Percentiles rank a stretch among this genome's conserved stretches.
Evolutionary conservation across 2,329 filamentous ascomycete genomes (phyloP).

Genomic region (Thelonectria olida): DNA sequence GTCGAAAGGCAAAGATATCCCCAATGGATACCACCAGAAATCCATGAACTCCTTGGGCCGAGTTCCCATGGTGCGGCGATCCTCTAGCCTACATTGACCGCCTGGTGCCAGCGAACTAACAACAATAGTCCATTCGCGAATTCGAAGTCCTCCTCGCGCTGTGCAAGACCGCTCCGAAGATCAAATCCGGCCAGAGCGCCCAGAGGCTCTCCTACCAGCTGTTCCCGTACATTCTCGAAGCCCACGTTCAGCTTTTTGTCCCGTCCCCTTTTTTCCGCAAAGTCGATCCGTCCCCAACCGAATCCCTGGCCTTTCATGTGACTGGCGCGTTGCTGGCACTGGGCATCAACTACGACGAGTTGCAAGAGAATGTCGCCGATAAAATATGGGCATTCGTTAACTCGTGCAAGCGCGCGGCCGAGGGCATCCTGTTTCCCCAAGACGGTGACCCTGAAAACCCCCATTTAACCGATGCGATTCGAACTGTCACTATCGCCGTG

Average conservation of each 20-base stretch:
- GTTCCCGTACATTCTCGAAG: slow-evolving; percentile 85
- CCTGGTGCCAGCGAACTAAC: slow-evolving; percentile 27
- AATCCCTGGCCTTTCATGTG: slow-evolving; percentile 81
- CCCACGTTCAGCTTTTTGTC: slow-evolving; percentile 80
- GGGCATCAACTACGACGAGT: slow-evolving; percentile 74
- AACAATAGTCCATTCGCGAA: slow-evolving; percentile 79
- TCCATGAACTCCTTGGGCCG: slow-evolving; percentile 56
- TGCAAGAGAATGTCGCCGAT: slow-evolving; percentile 73
- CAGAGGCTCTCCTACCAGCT: slow-evolving; percentile 82
- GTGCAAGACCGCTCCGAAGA: slow-evolving; percentile 85
- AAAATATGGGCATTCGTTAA: slow-evolving; percentile 78
- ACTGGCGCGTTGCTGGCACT: slow-evolving; percentile 84
- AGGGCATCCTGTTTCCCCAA: slow-evolving; percentile 61
- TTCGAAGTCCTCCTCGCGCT: slow-evolving; percentile 91
- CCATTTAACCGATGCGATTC: slow-evolving; percentile 72
- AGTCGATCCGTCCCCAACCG: slow-evolving; percentile 88
- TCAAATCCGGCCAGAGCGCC: slow-evolving; percentile 77
- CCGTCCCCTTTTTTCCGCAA: slow-evolving; percentile 84
- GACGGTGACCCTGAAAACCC: slow-evolving; percentile 65
- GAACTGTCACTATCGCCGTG: slow-evolving; percentile 79
- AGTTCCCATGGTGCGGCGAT: slow-evolving; percentile 66
- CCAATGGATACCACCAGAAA: slow-evolving; percentile 59
- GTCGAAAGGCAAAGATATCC: slow-evolving; percentile 52
- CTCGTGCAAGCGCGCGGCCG: slow-evolving; percentile 72
- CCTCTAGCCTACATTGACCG: not conserved